phyloP scores from a whole-genome alignment of 176 grass and related monocot species.

The Zoysia pacifica region DNA sequence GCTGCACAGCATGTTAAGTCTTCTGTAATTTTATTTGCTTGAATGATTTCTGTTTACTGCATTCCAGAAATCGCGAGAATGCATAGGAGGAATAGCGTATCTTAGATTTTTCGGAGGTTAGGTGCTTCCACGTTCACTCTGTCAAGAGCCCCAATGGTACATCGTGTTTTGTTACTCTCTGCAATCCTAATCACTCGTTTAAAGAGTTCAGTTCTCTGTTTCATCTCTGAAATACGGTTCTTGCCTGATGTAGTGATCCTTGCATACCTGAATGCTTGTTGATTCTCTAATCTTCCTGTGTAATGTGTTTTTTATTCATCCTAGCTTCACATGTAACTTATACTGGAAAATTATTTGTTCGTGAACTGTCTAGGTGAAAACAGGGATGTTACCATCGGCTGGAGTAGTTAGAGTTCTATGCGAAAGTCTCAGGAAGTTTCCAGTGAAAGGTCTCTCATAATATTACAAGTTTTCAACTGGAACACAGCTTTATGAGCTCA shows the following conservation, averaged over 20 bases:
- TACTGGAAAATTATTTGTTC: background rate
- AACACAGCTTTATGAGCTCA: constrained; percentile 14
- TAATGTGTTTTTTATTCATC: background rate
- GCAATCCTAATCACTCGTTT: too few relatives aligned
- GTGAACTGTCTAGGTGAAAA: constrained; percentile 64
- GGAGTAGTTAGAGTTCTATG: constrained; percentile 75
- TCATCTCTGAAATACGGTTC: background rate
- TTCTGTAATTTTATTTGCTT: background rate
- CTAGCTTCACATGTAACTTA: background rate
- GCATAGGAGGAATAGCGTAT: background rate
- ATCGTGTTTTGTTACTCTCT: too few relatives aligned
- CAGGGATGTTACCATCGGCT: constrained; percentile 87
- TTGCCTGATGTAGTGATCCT: background rate
- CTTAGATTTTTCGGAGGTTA: background rate
- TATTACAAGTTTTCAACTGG: constrained; percentile 2
- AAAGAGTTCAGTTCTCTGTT: too few relatives aligned
- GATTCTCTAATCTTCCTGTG: background rate
- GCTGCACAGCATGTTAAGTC: background rate
- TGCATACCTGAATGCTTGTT: too few relatives aligned
- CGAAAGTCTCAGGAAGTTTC: constrained; percentile 68
- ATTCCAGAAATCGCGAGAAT: background rate
- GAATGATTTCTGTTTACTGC: background rate
- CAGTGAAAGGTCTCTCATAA: constrained; percentile 76
- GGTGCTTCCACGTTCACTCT: background rate
- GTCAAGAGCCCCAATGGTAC: too few relatives aligned